Evolutionary conservation across 2,329 filamentous ascomycete species (phyloP).

Genomic region (Fusarium temperatum): DNA sequence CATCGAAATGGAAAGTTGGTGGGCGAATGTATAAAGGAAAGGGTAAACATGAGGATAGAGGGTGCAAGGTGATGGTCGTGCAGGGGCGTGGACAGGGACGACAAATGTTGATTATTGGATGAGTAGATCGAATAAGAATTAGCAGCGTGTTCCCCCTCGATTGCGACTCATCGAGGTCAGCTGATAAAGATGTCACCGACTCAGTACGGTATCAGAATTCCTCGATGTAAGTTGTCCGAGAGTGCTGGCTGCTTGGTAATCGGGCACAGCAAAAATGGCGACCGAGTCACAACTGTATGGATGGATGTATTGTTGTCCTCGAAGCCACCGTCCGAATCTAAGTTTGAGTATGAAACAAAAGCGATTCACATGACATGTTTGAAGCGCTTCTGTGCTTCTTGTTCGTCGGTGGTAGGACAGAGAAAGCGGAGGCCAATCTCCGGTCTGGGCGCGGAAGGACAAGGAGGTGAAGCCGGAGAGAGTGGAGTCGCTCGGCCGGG

Average conservation of each 20-base stretch:
- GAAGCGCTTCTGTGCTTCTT: background rate
- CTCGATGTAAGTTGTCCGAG: background rate
- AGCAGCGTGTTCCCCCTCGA: conserved; percentile 30
- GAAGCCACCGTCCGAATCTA: background rate
- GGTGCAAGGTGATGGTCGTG: conserved; percentile 10
- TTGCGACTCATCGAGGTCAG: conserved; percentile 11
- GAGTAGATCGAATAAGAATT: conserved; percentile 23
- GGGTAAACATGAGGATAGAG: conserved; percentile 15
- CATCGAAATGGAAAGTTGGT: conserved; percentile 6
- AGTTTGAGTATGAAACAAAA: background rate
- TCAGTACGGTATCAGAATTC: background rate
- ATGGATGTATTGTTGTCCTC: background rate
- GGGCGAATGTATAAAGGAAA: conserved; percentile 16
- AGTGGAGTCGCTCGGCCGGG: conserved; percentile 19
- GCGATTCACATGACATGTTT: background rate
- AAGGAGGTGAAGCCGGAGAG: conserved; percentile 21
- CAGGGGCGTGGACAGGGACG: conserved; percentile 21
- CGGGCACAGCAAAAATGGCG: background rate
- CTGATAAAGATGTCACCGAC: conserved; percentile 17
- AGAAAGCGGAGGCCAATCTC: conserved; percentile 18
- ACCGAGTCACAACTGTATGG: background rate
- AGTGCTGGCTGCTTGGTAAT: conserved; percentile 10
- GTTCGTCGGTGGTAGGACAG: conserved; percentile 10
- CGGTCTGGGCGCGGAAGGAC: conserved; percentile 11
- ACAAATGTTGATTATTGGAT: conserved; percentile 24